phyloP scores from a whole-genome alignment of 1,139 yeast species.

The Debaryomyces singareniensis region DNA sequence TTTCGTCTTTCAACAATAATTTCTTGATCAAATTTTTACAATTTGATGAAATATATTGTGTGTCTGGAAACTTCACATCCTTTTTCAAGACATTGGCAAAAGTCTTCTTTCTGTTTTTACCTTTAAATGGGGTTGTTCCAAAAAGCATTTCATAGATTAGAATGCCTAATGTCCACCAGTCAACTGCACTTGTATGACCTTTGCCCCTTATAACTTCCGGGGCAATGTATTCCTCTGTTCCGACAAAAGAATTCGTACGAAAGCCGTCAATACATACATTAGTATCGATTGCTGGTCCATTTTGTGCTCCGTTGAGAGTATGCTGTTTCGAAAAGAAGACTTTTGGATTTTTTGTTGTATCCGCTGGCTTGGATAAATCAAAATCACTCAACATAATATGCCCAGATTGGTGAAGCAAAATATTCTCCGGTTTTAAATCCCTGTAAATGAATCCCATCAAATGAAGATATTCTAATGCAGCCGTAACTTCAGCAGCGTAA shows the following conservation, averaged over 20 bases:
- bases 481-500: slow-evolving; percentile 96
- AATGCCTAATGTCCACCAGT: slow-evolving; percentile 98
- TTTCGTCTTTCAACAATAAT: slow-evolving; percentile 80
- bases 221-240: slow-evolving; percentile 96
- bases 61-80: slow-evolving; percentile 69
- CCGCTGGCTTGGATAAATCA: slow-evolving; percentile 88
- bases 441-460: slow-evolving; percentile 94
- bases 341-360: slow-evolving; percentile 55
- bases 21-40: slow-evolving; percentile 80
- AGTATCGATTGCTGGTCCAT: slow-evolving; percentile 60
- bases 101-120: slow-evolving; percentile 78
- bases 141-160: slow-evolving; percentile 87
- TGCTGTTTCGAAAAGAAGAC: slow-evolving; percentile 26
- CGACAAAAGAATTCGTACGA: slow-evolving; percentile 94
- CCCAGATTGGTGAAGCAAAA: slow-evolving; percentile 87
- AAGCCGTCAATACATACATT: slow-evolving; percentile 94
- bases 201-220: slow-evolving; percentile 96
- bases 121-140: slow-evolving; percentile 96
- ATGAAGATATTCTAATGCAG: slow-evolving; percentile 93
- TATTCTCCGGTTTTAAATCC: slow-evolving; percentile 93
- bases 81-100: slow-evolving; percentile 80
- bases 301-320: slow-evolving; percentile 14
- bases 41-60: slow-evolving; percentile 52
- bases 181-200: slow-evolving; percentile 96
- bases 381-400: slow-evolving; percentile 97